Base-by-base conservation (phyloP, 305 asterid species). In the Fraxinus latifolia region DNA sequence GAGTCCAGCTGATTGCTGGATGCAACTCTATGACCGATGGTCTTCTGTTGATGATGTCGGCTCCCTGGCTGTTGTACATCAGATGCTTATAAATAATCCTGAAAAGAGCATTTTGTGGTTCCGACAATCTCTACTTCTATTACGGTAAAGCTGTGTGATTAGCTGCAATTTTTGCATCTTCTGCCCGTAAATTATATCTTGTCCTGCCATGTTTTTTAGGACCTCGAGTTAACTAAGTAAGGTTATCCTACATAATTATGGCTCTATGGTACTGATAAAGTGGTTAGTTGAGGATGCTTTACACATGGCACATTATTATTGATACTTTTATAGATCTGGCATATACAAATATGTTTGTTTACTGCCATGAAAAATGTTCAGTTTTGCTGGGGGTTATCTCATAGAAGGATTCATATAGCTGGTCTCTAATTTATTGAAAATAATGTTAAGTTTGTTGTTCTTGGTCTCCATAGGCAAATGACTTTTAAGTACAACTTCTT, bases 1-100 rank as follows among this genome's bases (percentile, higher is more conserved):
- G 89, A 91, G 88, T 82, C 98, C 89, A 68, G 98, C 98, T 76
- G 99, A 96, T 89, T 96, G 99, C 60, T 96, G 99, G 99, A 91
- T 96, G 92, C 94, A 93, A 62, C 92, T 96, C 21, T 90, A 94
- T 55, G 99, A 96, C 80, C 83, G 96, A 78, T 96, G 99, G 98
- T 96, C 99, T 1, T 89, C 90, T 0, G 98, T 96, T 7, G 99
- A 96, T 87, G 99, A 96, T 87, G 85, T 94, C 80, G 99, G 99
- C 77, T 96, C 98, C 74, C 82, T 96, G 33, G 98, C 98, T 62
- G 97, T 96, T 78, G 96, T 94, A 25, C 99, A 94, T 55, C 98
- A 96, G 83, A 93, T 96, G 99, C 83, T 96, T 89, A 86, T 88
- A 76, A 91, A 83, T 86, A 97, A 92, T 79, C 97, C 95, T 0